Evolutionary conservation across 805 yeast species (phyloP).

Genomic region (Barnettozyma pratensis): DNA sequence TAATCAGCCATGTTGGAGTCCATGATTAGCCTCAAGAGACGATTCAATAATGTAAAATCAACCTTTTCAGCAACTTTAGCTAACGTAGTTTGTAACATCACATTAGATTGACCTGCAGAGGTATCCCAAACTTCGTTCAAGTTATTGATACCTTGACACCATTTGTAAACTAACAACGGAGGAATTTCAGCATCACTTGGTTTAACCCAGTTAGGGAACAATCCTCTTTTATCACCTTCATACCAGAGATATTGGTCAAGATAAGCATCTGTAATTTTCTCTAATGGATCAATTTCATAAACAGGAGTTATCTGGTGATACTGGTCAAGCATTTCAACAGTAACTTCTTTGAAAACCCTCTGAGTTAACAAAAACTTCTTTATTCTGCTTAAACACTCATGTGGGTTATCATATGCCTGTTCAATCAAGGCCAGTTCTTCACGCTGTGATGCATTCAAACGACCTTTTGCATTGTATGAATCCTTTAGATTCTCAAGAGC

Average conservation of each 20-base stretch:
- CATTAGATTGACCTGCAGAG: conserved; percentile 68
- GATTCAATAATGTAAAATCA: conserved; percentile 81
- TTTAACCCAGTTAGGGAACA: conserved; percentile 95
- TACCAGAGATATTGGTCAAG: conserved; percentile 95
- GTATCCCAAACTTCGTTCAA: conserved; percentile 76
- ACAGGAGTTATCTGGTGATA: conserved; percentile 82
- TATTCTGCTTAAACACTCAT: conserved; percentile 80
- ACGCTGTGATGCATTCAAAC: conserved; percentile 80
- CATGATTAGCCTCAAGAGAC: conserved; percentile 71
- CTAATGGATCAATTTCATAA: conserved; percentile 84
- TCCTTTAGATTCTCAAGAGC: conserved; percentile 89
- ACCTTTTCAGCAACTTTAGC: conserved; percentile 75
- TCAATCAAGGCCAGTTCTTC: conserved; percentile 92
- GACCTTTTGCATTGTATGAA: conserved; percentile 64
- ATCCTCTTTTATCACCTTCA: conserved; percentile 79
- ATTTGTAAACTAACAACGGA: conserved; percentile 84
- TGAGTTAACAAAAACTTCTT: conserved; percentile 81
- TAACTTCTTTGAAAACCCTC: conserved; percentile 86
- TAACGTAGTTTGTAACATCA: conserved; percentile 74
- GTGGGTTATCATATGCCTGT: conserved; percentile 96
- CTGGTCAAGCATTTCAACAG: conserved; percentile 86
- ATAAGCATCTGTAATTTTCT: conserved; percentile 94
- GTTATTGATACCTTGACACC: conserved; percentile 90
- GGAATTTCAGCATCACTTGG: conserved; percentile 94
- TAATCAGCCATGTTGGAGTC: conserved; percentile 94